Evolutionary conservation across 345 rosid genomes (phyloP), one percentile per base, ranked within the genome.

Genomic region (Eucalyptus brandiana): DNA sequence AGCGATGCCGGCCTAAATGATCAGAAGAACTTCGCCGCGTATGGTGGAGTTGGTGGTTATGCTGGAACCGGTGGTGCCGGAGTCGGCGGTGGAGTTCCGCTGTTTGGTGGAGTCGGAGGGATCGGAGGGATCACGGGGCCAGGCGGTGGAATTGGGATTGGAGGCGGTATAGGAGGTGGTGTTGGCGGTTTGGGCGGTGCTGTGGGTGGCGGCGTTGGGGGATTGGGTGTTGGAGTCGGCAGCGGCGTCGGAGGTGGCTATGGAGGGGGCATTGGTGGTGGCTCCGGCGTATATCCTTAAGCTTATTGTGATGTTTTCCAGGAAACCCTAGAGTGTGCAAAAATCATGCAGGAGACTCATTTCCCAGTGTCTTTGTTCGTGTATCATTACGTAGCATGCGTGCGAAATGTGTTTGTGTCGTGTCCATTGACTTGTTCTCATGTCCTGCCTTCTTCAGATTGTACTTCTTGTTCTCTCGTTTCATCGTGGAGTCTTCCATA

Each of bases 41-140:
- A 86, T n/a, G 94, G 89, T 90, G 96, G 96, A 3, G 90, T 95
- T 42, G 96, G 95, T 51, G 96, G 95, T 88, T 89, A 67, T 15
- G 90, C 87, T 1, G 93, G 91, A 26, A 88, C 44, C 9, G 93
- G 92, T 14, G 88, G 93, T 28, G 90, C 87, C 3, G 93, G 92
- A 32, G 92, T 88, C 3, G 89, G 87, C 4, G 93, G 90, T 81
- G 92, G 90, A 37, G 37, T 40, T 9, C 93, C 90, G 14, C 14
- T 90, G 87, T 91, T 89, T 7, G 86, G 89, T n/a, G 89, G 89
- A 13, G 58, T 88, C 4, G 89, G 86, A 51, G 89, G 89, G 4
- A 9, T 53, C 32, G 18, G 69, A 14, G 88, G 87, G 44, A 60
- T 87, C 45, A 53, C 42, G 17, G 67, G 87, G 87, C 47, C 81